Conservation (phyloP, 2,329 filamentous ascomycete species). For the Pseudopithomyces chartarum region DNA sequence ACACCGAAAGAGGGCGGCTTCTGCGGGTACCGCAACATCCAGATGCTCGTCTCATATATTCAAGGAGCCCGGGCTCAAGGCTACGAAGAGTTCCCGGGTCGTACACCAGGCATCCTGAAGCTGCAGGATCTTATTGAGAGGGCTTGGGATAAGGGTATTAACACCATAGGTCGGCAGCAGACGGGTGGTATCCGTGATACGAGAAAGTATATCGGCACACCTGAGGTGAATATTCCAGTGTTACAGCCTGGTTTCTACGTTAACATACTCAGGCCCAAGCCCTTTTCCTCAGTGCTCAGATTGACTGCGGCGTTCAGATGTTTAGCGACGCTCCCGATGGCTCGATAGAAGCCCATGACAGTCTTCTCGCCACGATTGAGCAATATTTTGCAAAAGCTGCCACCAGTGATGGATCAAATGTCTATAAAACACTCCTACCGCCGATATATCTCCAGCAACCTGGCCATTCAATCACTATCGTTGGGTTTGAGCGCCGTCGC, state of each 20-base stretch:
- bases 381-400: slow-evolving; percentile 70
- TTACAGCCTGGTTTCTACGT: background rate
- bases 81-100: slow-evolving; percentile 62
- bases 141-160: slow-evolving; percentile 87
- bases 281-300: slow-evolving; percentile 71
- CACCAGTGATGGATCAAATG: slow-evolving; percentile 58
- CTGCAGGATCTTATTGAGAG: slow-evolving; percentile 86
- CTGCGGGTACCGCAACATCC: slow-evolving; percentile 94
- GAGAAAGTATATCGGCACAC: slow-evolving; percentile 92
- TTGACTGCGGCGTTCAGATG: slow-evolving; percentile 61
- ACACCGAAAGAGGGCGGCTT: slow-evolving; percentile 83
- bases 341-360: slow-evolving; percentile 53
- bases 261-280: slow-evolving; percentile 71
- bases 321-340: slow-evolving; percentile 54
- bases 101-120: slow-evolving; percentile 75
- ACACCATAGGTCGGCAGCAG: slow-evolving; percentile 73
- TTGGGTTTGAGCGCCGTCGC: slow-evolving; percentile 75
- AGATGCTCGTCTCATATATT: slow-evolving; percentile 85
- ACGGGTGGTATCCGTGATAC: slow-evolving; percentile 88
- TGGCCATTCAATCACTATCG: slow-evolving; percentile 88
- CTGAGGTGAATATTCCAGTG: slow-evolving; percentile 64
- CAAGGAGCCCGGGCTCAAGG: slow-evolving; percentile 63
- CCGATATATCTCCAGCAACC: slow-evolving; percentile 91
- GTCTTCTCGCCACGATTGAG: slow-evolving; percentile 71
- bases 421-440: slow-evolving; percentile 73